Evolutionary conservation across 2,329 filamentous ascomycete species (phyloP), one percentile per base, ranked within the genome.

Genomic region (Ampelomyces quisqualis): DNA sequence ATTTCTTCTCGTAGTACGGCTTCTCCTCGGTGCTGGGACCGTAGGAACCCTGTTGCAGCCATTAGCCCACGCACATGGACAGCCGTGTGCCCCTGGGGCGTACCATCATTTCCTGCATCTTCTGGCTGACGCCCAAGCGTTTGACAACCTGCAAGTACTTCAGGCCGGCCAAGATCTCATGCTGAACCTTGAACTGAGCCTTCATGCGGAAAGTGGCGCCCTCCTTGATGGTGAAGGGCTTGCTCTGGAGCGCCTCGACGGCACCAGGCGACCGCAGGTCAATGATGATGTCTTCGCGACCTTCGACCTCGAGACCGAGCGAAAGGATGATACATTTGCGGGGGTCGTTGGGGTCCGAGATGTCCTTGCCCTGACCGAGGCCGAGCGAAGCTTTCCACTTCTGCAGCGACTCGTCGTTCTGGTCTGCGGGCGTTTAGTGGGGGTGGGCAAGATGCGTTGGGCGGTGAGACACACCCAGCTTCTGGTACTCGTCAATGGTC

Each of bases 81-180:
- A 14, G 26, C n/a, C 21, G 28, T 11, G 23, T 27, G 14, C 7
- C 23, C 18, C 13, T 8, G n/a, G 10, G 23, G 22, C 85, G 64
- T 72, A 93, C 90, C 79, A 98, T 86, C 93, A 98, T 98, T 76
- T 97, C 91, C 60, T 94, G 87, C 64, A 93, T 86, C 81, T 96
- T 98, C 76, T 86, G 88, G 47, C 81, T 82, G 67, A 97, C 79
- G 39, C 88, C 87, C 77, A 90, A 90, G 59, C 90, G 80, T 79
- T 93, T 95, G 49, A 96, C 87, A 27, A 90, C 80, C 74, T 98
- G 93, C 43, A 98, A 81, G 70, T 97, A 98, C 75, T 96, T 94
- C 66, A 98, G 74, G 31, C 93, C 93, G 59, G 88, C 93, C 40
- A 97, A 80, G 55, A 98, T 91, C 72, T 97, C 87, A 70, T 96